These are phyloP conservation scores for Xylariales sp. DNA, from an alignment of 2,329 filamentous ascomycete species.

Conservation along the genomic window DNA sequence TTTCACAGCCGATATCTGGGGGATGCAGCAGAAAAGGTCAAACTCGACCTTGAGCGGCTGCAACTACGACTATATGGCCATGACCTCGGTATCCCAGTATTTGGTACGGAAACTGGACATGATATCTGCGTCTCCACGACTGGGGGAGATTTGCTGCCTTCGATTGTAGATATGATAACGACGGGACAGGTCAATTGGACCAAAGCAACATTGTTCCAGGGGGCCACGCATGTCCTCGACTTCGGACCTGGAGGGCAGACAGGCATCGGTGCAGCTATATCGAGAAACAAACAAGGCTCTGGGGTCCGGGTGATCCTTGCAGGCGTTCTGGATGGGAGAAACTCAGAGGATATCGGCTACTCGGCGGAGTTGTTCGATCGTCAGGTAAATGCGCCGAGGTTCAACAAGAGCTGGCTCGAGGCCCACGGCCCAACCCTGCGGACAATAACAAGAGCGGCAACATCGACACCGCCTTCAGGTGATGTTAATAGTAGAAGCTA, in stretches of 20 bases:
- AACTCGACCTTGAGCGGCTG: neutral
- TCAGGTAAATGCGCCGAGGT: too few relatives aligned
- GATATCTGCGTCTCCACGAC: too few relatives aligned
- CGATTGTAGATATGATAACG: conserved; percentile 21
- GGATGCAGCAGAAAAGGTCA: neutral
- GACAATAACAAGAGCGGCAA: neutral
- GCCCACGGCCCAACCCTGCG: too few relatives aligned
- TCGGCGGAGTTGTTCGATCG: too few relatives aligned
- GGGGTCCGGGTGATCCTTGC: conserved; percentile 23
- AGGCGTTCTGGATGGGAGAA: conserved; percentile 13
- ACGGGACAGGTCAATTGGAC: conserved; percentile 21
- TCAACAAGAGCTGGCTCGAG: too few relatives aligned
- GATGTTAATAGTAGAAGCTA: conserved; percentile 68
- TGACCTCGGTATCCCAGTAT: conserved; percentile 12
- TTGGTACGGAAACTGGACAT: conserved; percentile 14
- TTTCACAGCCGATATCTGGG: neutral
- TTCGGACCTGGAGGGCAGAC: conserved; percentile 24
- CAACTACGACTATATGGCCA: neutral
- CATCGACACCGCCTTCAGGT: conserved; percentile 51
- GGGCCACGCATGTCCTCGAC: conserved; percentile 26
- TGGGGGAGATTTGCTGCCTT: too few relatives aligned
- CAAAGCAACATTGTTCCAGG: conserved; percentile 40
- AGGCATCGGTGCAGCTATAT: conserved; percentile 22
- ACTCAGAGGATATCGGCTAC: too few relatives aligned
- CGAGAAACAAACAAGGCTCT: conserved; percentile 22